Evolutionary conservation across 2,329 filamentous ascomycete species (phyloP).

Genomic region (Alternaria consortialis): DNA sequence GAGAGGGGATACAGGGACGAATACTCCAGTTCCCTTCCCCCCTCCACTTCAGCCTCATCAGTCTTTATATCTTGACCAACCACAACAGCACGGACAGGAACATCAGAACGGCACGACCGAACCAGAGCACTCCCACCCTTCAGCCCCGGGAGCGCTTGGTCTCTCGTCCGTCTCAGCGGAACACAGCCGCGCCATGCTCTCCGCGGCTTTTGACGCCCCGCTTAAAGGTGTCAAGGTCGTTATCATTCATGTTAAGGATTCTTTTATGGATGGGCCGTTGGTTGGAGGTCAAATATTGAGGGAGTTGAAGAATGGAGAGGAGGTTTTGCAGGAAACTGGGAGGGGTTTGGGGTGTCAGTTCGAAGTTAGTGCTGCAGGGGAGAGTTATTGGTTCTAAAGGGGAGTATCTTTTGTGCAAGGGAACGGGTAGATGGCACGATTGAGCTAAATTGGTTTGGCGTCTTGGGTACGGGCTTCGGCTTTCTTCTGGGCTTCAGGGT

Average conservation of each 20-base stretch:
- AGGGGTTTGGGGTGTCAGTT: constrained; percentile 81
- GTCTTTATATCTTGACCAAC: not conserved
- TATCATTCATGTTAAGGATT: constrained; percentile 94
- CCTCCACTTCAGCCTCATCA: not conserved
- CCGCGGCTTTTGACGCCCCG: constrained; percentile 53
- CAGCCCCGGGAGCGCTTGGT: constrained; percentile 36
- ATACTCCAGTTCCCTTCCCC: constrained; percentile 27
- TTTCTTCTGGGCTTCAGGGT: not conserved
- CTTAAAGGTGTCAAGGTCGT: constrained; percentile 80
- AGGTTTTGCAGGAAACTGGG: constrained; percentile 54
- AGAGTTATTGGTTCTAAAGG: constrained; percentile 61
- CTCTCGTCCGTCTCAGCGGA: constrained; percentile 34
- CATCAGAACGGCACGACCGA: not conserved
- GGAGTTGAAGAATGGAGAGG: constrained; percentile 73
- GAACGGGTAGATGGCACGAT: not conserved
- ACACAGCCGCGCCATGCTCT: constrained; percentile 38
- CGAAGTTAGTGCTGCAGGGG: constrained; percentile 72
- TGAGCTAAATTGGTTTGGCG: not conserved
- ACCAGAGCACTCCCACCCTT: constrained; percentile 25
- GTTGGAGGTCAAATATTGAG: constrained; percentile 72
- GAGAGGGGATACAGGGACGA: constrained; percentile 25
- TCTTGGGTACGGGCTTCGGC: constrained; percentile 1
- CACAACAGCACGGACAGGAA: not conserved
- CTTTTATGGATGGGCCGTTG: constrained; percentile 73
- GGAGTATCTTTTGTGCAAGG: not conserved